Percentiles rank a stretch among this genome's conserved stretches.
These are phyloP conservation scores for Zygosaccharomyces rouxii DNA, from an alignment of 805 yeast species.

Conservation along the genomic window DNA sequence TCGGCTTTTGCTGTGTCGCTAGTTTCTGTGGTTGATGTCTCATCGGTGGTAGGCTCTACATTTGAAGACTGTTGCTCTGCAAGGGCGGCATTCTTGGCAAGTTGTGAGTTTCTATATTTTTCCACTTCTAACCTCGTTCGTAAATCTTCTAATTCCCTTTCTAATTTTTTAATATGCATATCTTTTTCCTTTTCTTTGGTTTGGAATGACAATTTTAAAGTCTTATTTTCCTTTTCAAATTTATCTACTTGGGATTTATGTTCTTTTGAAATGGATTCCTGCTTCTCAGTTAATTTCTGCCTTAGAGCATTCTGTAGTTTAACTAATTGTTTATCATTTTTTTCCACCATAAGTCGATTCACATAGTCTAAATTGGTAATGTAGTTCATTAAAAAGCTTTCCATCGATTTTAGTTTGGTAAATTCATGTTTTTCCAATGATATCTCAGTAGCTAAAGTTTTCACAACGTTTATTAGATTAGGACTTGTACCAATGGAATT, in stretches of 20 bases:
- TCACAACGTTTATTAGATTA: constrained; percentile 51
- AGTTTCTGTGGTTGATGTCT: constrained; percentile 1
- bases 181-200: constrained; percentile 13
- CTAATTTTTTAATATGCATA: constrained; percentile 20
- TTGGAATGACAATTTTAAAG: constrained; percentile 13
- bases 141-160: constrained; percentile 31
- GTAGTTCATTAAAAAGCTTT: constrained; percentile 50
- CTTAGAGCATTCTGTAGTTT: constrained; percentile 30
- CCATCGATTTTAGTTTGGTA: constrained; percentile 50
- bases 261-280: constrained; percentile 21
- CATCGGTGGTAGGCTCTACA: constrained; percentile 1
- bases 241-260: constrained; percentile 21
- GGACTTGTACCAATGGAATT: constrained; percentile 56
- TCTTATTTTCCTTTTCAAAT: constrained; percentile 16
- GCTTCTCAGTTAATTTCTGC: constrained; percentile 27
- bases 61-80: constrained; percentile 5
- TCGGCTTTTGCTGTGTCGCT: constrained; percentile 5
- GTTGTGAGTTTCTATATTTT: constrained; percentile 28
- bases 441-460: constrained; percentile 50
- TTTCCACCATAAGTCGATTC: constrained; percentile 31
- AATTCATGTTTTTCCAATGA: constrained; percentile 57
- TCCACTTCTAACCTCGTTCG: constrained; percentile 35
- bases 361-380: constrained; percentile 32
- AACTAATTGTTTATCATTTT: constrained; percentile 29
- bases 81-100: constrained; percentile 11